A percentile compares a stretch with the other conserved stretches of the same genome.
Conservation (phyloP, 2,329 filamentous ascomycete genomes). For the Cercospora nicotianae region DNA sequence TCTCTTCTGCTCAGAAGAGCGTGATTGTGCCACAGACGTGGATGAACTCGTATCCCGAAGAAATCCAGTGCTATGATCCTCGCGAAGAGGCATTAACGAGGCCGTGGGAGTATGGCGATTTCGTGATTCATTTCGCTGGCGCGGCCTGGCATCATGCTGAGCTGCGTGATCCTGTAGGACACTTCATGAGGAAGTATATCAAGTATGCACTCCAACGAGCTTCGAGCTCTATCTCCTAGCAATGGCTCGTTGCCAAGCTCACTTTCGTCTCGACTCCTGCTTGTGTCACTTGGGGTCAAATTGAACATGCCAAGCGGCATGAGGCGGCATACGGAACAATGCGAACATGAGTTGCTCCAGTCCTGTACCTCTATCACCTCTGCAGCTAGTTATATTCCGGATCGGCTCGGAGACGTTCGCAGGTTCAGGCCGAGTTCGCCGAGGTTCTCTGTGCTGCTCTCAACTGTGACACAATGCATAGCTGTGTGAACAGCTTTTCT, state of each 20-base stretch:
- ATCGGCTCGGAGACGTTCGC: background rate
- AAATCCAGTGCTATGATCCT: slow-evolving; percentile 43
- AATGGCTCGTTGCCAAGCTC: background rate
- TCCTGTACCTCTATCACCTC: background rate
- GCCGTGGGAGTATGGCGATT: slow-evolving; percentile 13
- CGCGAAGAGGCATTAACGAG: slow-evolving; percentile 16
- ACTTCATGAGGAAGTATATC: slow-evolving; percentile 43
- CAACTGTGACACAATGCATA: background rate
- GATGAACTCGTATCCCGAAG: slow-evolving; percentile 44
- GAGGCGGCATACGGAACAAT: background rate
- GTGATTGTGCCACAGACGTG: slow-evolving; percentile 40
- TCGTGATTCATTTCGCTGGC: slow-evolving; percentile 45
- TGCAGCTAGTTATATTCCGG: background rate
- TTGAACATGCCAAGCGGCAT: background rate
- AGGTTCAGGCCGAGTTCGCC: background rate
- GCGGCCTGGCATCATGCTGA: slow-evolving; percentile 45
- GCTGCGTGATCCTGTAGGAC: slow-evolving; percentile 39
- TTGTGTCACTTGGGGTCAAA: background rate
- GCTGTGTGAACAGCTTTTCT: background rate
- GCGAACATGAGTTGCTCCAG: background rate
- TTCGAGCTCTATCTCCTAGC: background rate
- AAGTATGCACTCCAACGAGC: background rate
- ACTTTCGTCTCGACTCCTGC: background rate
- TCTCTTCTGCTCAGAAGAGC: slow-evolving; percentile 14
- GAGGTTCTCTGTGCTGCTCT: background rate